Percentiles rank a stretch among this genome's conserved stretches.
Conservation (phyloP, 2,329 filamentous ascomycete species). For the Mollisia scopiformis region DNA sequence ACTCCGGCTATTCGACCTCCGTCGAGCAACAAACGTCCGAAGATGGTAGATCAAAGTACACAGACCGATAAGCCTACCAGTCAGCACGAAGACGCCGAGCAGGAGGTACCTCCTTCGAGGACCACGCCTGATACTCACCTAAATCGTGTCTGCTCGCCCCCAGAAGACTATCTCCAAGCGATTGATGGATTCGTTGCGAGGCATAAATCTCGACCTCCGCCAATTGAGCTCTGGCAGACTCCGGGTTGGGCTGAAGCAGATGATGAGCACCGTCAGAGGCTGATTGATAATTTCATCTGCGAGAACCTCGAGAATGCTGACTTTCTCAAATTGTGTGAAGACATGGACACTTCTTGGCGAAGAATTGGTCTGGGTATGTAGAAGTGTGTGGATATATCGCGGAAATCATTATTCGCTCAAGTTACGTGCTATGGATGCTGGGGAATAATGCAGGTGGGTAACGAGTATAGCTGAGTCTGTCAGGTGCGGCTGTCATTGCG, state of each 20-base stretch:
- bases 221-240: constrained; percentile 31
- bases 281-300: constrained; percentile 53
- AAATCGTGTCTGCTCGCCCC: constrained; percentile 13
- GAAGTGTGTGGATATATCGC: too few relatives aligned
- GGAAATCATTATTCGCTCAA: background rate
- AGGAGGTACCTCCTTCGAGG: background rate
- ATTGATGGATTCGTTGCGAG: constrained; percentile 30
- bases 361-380: constrained; percentile 46
- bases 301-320: constrained; percentile 50
- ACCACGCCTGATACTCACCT: background rate
- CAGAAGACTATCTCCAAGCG: constrained; percentile 20
- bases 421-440: too few relatives aligned
- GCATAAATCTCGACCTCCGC: constrained; percentile 26
- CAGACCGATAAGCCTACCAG: constrained; percentile 32
- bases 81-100: constrained; percentile 15
- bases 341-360: constrained; percentile 52
- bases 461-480: background rate
- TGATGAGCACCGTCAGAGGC: constrained; percentile 42
- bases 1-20: constrained; percentile 4
- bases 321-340: constrained; percentile 53
- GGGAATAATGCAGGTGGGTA: too few relatives aligned
- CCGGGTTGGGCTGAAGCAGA: constrained; percentile 31
- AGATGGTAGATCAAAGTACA: constrained; percentile 34
- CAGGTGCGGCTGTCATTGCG: background rate
- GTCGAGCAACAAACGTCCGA: constrained; percentile 27